Base-by-base conservation (phyloP, 2,329 filamentous ascomycete species). In the Macrophomina tecta region DNA sequence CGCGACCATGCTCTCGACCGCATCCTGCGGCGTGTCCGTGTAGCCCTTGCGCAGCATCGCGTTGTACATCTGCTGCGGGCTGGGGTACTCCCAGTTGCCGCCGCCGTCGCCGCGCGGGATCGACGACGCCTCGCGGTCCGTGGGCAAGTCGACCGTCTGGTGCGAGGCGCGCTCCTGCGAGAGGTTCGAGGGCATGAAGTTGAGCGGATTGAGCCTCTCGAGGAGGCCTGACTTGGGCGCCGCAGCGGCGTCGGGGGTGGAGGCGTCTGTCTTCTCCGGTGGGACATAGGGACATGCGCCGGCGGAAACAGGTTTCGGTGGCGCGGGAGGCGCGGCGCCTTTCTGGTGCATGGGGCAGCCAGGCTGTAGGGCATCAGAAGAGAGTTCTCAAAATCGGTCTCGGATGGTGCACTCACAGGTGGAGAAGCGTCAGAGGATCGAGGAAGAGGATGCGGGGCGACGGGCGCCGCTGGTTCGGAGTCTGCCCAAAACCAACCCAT, bases 51-150 rank as follows among this genome's bases (percentile, higher is more conserved):
- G 90, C 69, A 98, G 83, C 81, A 99, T 90, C 7, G 95, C 95
- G 75, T 99, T 98, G 85, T 98, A 99, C 95, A 99, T 99, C 80
- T 99, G 95, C 82, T 99, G 95, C 0, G 95, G 94, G 0, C 93
- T 97, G 0, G 95, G 95, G 77, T 99, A 99, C 80, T 98, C 95
- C 95, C 95, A 99, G 74, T 92, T 96, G 63, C 89, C 85, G 56
- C 88, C 86, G 68, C 80, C 82, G 72, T 91, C 89, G 73, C 91
- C 92, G 72, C 91, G 91, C n/a, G 95, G 95, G 72, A 99, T 99
- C 0, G 94, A 93, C 0, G 92, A 97, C 36, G 86, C 82, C 79
- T 97, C 93, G 72, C 95, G 91, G 6, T 89, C 86, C 1, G 94
- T 91, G 0, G 94, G 91, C 0, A 99, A 87, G 30, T 85, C 83